phyloP scores from a whole-genome alignment of 768 basidiomycete species.

The Plicaturopsis crispa region DNA sequence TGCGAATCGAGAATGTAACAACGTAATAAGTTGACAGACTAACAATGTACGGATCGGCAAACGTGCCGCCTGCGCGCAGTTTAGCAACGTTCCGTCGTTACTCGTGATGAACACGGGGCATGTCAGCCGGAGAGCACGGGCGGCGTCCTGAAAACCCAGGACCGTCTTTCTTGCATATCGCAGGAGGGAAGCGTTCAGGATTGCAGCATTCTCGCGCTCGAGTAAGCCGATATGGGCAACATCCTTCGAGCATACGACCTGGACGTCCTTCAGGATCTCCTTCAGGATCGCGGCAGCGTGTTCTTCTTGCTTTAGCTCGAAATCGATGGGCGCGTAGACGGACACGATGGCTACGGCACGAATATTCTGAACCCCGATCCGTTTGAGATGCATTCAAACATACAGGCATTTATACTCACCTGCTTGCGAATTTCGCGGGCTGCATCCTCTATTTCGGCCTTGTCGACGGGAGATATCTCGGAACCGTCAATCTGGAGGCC shows the following conservation, averaged over 20 bases:
- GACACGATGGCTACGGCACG: conserved; percentile 13
- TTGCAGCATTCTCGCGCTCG: conserved; percentile 61
- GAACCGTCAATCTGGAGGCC: conserved; percentile 38
- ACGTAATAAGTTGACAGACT: too few relatives aligned
- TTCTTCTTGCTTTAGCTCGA: conserved; percentile 37
- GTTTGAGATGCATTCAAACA: neutral
- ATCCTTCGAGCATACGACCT: conserved; percentile 50
- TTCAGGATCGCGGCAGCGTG: conserved; percentile 33
- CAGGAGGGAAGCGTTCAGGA: conserved; percentile 59
- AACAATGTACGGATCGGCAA: conserved; percentile 60
- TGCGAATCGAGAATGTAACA: conserved; percentile 11
- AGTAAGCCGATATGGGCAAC: conserved; percentile 53
- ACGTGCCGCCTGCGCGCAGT: conserved; percentile 38
- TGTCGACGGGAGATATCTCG: conserved; percentile 34
- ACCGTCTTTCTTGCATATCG: conserved; percentile 52
- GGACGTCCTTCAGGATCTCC: conserved; percentile 28
- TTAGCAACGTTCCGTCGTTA: conserved; percentile 50
- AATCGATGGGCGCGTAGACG: conserved; percentile 42
- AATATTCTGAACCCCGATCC: neutral
- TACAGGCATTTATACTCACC: neutral
- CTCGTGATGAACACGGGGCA: conserved; percentile 53
- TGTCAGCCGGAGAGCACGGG: conserved; percentile 34
- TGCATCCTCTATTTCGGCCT: conserved; percentile 37
- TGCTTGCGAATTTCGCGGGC: conserved; percentile 14
- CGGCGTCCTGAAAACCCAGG: conserved; percentile 42